phyloP scores from a whole-genome alignment of 257 asterid genomes.

The Fraxinus anomala region DNA sequence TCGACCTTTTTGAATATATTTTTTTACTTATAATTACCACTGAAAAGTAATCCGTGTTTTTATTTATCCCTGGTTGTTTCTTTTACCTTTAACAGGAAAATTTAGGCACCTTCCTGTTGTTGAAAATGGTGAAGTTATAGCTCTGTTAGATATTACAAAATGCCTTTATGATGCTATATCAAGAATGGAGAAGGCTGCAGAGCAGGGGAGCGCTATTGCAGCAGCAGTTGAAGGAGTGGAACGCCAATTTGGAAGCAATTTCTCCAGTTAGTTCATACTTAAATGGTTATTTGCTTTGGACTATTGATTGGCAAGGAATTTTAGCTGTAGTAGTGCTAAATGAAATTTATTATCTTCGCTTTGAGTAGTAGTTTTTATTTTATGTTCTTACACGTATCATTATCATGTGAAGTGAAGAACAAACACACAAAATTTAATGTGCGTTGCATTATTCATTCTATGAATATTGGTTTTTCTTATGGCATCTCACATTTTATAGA shows the following conservation, averaged over 20 bases:
- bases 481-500: background rate
- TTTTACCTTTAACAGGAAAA: conserved; percentile 58
- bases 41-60: background rate
- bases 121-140: conserved; percentile 98
- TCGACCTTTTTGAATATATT: background rate
- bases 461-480: background rate
- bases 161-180: conserved; percentile 97
- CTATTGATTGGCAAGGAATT: conserved; percentile 14
- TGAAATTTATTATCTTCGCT: background rate
- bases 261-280: conserved; percentile 62
- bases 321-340: background rate
- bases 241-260: conserved; percentile 84
- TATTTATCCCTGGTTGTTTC: conserved; percentile 13
- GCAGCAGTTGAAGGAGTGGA: conserved; percentile 99
- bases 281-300: conserved; percentile 12
- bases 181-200: conserved; percentile 98
- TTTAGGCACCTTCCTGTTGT: conserved; percentile 98
- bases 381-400: background rate
- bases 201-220: conserved; percentile 96
- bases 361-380: background rate
- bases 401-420: background rate
- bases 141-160: conserved; percentile 85
- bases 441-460: background rate
- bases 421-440: background rate
- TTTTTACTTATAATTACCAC: background rate